phyloP scores from a whole-genome alignment of 2,329 filamentous ascomycete species.

The Paecilomyces sp. region DNA sequence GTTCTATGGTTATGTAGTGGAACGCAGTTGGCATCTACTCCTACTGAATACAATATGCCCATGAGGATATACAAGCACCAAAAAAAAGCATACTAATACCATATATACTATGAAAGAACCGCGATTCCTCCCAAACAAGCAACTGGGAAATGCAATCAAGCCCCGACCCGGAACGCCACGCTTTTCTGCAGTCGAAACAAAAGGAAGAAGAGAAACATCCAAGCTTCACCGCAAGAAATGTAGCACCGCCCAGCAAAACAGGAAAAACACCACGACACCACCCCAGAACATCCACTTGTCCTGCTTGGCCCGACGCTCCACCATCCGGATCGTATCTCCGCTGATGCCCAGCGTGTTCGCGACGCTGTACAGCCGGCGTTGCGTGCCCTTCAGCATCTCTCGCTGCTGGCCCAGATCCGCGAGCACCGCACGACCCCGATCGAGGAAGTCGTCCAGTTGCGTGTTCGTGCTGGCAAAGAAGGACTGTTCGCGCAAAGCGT shows the following conservation, averaged over 20 bases:
- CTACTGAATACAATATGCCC: neutral
- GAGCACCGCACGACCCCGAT: constrained; percentile 81
- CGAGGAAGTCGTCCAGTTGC: constrained; percentile 89
- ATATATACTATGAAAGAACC: neutral
- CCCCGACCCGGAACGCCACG: neutral
- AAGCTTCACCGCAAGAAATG: constrained; percentile 64
- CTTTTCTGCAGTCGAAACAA: neutral
- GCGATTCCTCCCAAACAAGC: neutral
- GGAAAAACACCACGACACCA: constrained; percentile 77
- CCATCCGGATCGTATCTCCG: constrained; percentile 94
- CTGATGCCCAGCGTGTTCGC: constrained; percentile 90
- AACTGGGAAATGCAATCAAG: neutral
- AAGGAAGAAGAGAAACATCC: neutral
- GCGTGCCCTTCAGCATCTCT: constrained; percentile 91
- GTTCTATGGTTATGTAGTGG: neutral
- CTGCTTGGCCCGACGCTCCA: constrained; percentile 82
- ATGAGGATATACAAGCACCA: neutral
- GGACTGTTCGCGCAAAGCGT: constrained; percentile 80
- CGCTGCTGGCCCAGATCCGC: constrained; percentile 82
- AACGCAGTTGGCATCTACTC: neutral
- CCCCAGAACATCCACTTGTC: constrained; percentile 98
- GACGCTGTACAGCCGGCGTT: constrained; percentile 82
- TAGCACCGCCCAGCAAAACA: constrained; percentile 86
- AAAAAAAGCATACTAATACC: neutral
- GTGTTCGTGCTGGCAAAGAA: constrained; percentile 78